Evolutionary conservation across 306 rosid genomes (phyloP).

Genomic region (Trichosanthes cucumerina): DNA sequence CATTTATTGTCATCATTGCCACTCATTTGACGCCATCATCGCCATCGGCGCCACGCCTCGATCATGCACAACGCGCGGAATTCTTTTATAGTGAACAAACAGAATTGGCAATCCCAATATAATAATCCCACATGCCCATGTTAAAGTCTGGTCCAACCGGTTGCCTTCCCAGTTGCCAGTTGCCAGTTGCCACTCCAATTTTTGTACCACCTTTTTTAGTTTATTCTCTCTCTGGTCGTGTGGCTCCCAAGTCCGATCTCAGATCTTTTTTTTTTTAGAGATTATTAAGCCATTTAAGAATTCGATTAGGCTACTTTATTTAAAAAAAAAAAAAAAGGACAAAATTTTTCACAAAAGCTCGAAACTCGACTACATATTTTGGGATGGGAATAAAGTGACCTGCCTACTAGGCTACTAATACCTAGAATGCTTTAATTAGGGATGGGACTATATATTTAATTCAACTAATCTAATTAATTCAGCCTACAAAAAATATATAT

Average conservation of each 20-base stretch:
- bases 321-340: too few relatives aligned
- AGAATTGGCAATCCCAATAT: background rate
- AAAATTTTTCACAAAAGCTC: too few relatives aligned
- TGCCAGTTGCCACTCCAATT: too few relatives aligned
- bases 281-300: background rate
- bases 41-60: constrained; percentile 51
- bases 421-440: background rate
- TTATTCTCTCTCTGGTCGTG: background rate
- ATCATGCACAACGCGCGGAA: constrained; percentile 24
- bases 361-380: too few relatives aligned
- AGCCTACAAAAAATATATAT: too few relatives aligned
- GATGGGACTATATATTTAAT: background rate
- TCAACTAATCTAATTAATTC: too few relatives aligned
- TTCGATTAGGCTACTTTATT: background rate
- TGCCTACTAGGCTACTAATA: background rate
- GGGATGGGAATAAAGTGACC: background rate
- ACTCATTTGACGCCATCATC: constrained; percentile 38
- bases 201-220: too few relatives aligned
- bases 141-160: too few relatives aligned
- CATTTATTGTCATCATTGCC: constrained; percentile 37
- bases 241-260: background rate
- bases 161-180: too few relatives aligned
- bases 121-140: background rate
- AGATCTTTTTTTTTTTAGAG: too few relatives aligned
- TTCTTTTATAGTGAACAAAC: too few relatives aligned